Evolutionary conservation across 1,284 basidiomycete species (phyloP).

Genomic region (Fomitopsis schrenkii): DNA sequence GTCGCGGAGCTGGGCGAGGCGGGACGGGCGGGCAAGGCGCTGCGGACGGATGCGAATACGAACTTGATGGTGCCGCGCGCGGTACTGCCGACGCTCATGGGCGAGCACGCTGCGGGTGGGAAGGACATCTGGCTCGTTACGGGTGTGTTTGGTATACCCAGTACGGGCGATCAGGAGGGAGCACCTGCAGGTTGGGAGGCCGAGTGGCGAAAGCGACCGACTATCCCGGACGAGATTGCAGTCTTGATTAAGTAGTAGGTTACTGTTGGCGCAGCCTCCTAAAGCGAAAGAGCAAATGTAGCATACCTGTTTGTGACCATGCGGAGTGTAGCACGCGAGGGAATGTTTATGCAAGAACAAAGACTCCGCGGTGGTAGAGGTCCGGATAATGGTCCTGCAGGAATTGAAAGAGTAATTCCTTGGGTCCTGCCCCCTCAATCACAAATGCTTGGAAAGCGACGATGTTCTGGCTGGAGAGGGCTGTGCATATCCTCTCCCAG

Average conservation of each 20-base stretch:
- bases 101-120: slow-evolving; percentile 38
- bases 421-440: slow-evolving; percentile 11
- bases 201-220: slow-evolving; percentile 52
- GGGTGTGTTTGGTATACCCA: slow-evolving; percentile 64
- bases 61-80: slow-evolving; percentile 69
- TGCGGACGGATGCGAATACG: slow-evolving; percentile 70
- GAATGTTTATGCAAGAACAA: neutral
- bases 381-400: neutral
- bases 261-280: neutral
- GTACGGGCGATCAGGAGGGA: slow-evolving; percentile 34
- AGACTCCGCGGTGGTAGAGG: neutral
- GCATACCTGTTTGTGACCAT: neutral
- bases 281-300: neutral
- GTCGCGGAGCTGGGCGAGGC: slow-evolving; percentile 46
- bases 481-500: slow-evolving; percentile 9
- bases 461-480: neutral
- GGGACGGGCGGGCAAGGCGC: slow-evolving; percentile 38
- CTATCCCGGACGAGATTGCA: slow-evolving; percentile 37
- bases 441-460: slow-evolving; percentile 1
- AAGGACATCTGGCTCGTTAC: slow-evolving; percentile 59
- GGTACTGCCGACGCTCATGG: slow-evolving; percentile 61
- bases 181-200: slow-evolving; percentile 43
- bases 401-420: neutral
- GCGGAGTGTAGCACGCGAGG: no score
- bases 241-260: slow-evolving; percentile 21